Conservation (phyloP, 306 rosid species). For the Acacia melanoxylon region DNA sequence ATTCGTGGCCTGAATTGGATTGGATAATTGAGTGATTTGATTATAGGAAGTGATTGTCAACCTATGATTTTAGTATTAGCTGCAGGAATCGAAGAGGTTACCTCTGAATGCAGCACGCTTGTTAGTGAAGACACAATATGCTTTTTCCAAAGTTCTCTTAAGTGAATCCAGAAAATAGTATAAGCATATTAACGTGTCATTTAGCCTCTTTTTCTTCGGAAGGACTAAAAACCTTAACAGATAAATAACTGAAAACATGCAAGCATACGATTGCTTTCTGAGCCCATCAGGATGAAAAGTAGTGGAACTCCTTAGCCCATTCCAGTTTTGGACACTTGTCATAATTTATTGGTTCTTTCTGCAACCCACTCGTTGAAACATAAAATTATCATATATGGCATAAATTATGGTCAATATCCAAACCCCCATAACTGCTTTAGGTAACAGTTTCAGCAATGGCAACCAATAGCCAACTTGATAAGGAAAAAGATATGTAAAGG, state of each 20-base stretch:
- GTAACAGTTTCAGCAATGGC: background rate
- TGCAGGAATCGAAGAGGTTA: constrained; percentile 23
- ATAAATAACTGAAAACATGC: background rate
- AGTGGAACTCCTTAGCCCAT: background rate
- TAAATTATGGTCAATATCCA: background rate
- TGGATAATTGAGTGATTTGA: background rate
- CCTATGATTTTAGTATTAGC: background rate
- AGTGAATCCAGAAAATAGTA: constrained; percentile 45
- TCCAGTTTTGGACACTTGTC: background rate
- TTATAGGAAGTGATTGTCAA: background rate
- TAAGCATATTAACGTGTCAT: background rate
- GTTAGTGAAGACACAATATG: constrained; percentile 39
- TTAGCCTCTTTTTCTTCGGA: background rate
- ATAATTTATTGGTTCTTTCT: background rate
- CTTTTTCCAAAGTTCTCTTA: constrained; percentile 37
- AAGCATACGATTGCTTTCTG: background rate
- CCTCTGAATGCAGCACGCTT: constrained; percentile 69
- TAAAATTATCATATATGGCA: background rate
- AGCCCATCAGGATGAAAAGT: background rate
- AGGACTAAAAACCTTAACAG: background rate
- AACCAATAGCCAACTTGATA: background rate
- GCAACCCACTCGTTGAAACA: background rate
- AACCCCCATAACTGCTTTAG: background rate
- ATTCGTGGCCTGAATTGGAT: background rate
- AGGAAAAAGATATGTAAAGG: background rate